Evolutionary conservation across 2,329 filamentous ascomycete genomes (phyloP), one percentile per base, ranked within the genome.

Genomic region (Fonsecaea monophora): DNA sequence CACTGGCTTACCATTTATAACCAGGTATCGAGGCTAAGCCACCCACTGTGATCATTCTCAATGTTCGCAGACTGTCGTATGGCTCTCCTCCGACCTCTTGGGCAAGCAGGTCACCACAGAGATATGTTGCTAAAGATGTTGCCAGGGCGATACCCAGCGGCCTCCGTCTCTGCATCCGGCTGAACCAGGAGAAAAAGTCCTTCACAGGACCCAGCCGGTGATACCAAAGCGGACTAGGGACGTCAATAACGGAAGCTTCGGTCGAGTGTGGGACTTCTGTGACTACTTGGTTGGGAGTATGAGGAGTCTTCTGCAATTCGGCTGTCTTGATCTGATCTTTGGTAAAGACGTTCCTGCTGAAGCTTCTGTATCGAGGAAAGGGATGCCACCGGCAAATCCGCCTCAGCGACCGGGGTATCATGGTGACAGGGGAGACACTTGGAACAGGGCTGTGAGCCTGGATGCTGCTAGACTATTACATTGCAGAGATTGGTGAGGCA

Each of bases 131-230:
- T 53, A 97, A 78, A 50, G 90, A 88, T 71, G 87, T 92, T 70
- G 85, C 83, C 67, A 96, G 77, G 80, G 97, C 94, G 7, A 92
- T 96, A 13, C 85, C 80, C 75, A 92, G 91, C 0, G 94, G 94
- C 58, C 89, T 83, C 56, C 85, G 84, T 60, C 86, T 82, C 79
- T 97, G 92, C 55, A 88, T 86, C 18, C 89, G 85, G n/a, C 73
- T 68, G 59, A 74, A 74, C 71, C 72, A 74, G 35, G 55, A 67
- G 62, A 73, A 72, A 62, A 74, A 74, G 25, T 66, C 60, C 25
- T 69, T 68, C 38, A 73, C 70, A 6, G 70, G 72, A 4, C 71
- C 70, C 3, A 74, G 60, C 13, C 72, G 66, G 54, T 71, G 71
- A 37, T 73, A 72, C 72, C 72, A 74, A 21, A 72, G 64, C 60